Conservation (phyloP, 2,329 filamentous ascomycete genomes). For the Diaporthe citri region DNA sequence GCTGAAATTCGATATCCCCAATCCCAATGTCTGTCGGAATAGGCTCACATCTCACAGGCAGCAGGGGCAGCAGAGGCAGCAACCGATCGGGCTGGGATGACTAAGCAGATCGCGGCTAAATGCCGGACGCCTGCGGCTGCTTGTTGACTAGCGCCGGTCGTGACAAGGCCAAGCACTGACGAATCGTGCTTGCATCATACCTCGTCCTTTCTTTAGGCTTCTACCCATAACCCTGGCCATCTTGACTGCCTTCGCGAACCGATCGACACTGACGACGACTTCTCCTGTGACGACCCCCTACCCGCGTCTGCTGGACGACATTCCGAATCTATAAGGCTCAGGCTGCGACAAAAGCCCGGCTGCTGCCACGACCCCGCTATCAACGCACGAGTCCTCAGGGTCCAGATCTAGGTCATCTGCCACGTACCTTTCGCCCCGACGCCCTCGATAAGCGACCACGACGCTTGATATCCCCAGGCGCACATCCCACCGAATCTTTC, state of each 20-base stretch:
- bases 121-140: slow-evolving; percentile 17
- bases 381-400: slow-evolving; percentile 13
- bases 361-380: slow-evolving; percentile 35
- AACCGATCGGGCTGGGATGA: not conserved
- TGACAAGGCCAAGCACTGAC: slow-evolving; percentile 36
- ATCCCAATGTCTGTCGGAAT: not conserved
- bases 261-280: slow-evolving; percentile 35
- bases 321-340: slow-evolving; percentile 14
- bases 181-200: slow-evolving; percentile 41
- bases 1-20: not conserved
- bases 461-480: not conserved
- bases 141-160: slow-evolving; percentile 32
- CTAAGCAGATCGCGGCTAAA: slow-evolving; percentile 35
- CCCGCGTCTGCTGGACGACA: not conserved
- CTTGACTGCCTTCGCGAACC: slow-evolving; percentile 33
- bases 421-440: slow-evolving; percentile 12
- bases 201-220: slow-evolving; percentile 37
- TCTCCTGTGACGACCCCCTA: not conserved
- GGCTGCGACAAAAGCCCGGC: not conserved
- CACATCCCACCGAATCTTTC: not conserved
- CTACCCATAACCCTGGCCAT: slow-evolving; percentile 16
- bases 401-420: slow-evolving; percentile 30
- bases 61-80: slow-evolving; percentile 16
- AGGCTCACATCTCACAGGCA: slow-evolving; percentile 14
- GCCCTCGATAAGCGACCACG: slow-evolving; percentile 33